phyloP scores from a whole-genome alignment of 345 rosid genomes.

The Geranium rotundifolium region DNA sequence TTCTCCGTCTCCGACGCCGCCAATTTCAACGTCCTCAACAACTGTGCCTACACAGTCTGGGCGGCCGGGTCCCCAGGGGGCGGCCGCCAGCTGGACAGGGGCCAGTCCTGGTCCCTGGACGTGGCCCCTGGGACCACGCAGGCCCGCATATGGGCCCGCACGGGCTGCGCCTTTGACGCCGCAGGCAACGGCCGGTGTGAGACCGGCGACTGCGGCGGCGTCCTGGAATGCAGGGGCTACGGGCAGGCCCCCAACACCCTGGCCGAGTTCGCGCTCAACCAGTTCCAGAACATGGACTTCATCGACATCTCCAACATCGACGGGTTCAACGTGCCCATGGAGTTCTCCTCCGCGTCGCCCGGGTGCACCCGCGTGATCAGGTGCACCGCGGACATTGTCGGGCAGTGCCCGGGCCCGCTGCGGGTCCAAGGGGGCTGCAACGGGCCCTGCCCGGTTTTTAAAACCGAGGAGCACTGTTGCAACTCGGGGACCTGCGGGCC shows the following conservation, averaged over 20 bases:
- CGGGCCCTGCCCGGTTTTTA: conserved; percentile 18
- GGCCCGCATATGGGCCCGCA: conserved; percentile 20
- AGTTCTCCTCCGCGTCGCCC: conserved; percentile 16
- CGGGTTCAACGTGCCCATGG: conserved; percentile 27
- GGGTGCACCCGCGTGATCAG: conserved; percentile 12
- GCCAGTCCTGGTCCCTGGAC: conserved; percentile 17
- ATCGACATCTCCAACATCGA: conserved; percentile 23
- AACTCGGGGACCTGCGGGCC: conserved; percentile 13
- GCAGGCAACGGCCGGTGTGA: conserved; percentile 17
- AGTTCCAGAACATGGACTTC: conserved; percentile 17
- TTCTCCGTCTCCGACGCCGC: conserved; percentile 4
- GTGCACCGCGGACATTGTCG: conserved; percentile 12
- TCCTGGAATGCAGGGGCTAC: conserved; percentile 13
- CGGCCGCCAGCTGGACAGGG: conserved; percentile 12
- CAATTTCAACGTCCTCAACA: conserved; percentile 13
- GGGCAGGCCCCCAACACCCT: conserved; percentile 17
- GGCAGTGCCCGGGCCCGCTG: conserved; percentile 14
- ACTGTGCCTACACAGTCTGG: conserved; percentile 21
- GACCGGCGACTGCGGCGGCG: conserved; percentile 18
- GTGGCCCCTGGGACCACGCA: conserved; percentile 4
- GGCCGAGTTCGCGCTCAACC: conserved; percentile 23
- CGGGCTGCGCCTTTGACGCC: conserved; percentile 18
- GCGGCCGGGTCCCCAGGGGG: conserved; percentile 15
- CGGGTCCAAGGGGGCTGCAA: conserved; percentile 18
- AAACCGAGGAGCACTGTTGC: conserved; percentile 15